Base-by-base conservation (phyloP, 2,329 filamentous ascomycete species). In the Colletotrichum destructivum region DNA sequence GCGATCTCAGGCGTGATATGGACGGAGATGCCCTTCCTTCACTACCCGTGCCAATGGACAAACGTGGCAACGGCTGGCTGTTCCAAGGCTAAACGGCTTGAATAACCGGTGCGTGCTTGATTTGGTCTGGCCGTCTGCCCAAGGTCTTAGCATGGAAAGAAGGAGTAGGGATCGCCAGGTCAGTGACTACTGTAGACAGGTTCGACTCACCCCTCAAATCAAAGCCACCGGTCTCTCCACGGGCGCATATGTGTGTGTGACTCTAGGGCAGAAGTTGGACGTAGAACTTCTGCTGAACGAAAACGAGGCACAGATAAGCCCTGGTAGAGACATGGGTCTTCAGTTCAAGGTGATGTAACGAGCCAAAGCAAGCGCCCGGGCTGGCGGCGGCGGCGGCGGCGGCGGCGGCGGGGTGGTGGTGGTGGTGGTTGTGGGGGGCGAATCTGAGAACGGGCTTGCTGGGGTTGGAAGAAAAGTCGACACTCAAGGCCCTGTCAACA, bases 291-390 rank as follows among this genome's bases (percentile, higher is more conserved):
- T 38, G 31, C n/a, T 63, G 69, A 54, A 69, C 59, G 65, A 69
- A 42, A n/a, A 18, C 35, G 46, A 71, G 60, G 65, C 64, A 68
- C 59, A 66, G 55, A 66, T 71, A 51, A 70, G 66, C 66, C 55
- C 70, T 57, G 55, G 61, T 38, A 61, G 31, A 72, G 70, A 72
- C 70, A 66, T 71, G 70, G 70, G 54, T 71, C 55, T 56, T 72
- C 55, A 13, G 49, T 51, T 49, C 55, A 66, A 65, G 46, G 61
- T 71, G 60, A 72, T 72, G 70, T 57, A 66, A 71, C 66, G 51
- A 65, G 55, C 61, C 60, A 72, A 62, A 72, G 70, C 70, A 61
- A 71, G 70, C 66, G 47, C 55, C 69, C 31, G 60, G 46, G 47
- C 54, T 44, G 61, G 46, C 66, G 66, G 70, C 57, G 59, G 67